Evolutionary conservation across 2,329 filamentous ascomycete species (phyloP), one percentile per base, ranked within the genome.

Genomic region (Pseudopyricularia cyperi): DNA sequence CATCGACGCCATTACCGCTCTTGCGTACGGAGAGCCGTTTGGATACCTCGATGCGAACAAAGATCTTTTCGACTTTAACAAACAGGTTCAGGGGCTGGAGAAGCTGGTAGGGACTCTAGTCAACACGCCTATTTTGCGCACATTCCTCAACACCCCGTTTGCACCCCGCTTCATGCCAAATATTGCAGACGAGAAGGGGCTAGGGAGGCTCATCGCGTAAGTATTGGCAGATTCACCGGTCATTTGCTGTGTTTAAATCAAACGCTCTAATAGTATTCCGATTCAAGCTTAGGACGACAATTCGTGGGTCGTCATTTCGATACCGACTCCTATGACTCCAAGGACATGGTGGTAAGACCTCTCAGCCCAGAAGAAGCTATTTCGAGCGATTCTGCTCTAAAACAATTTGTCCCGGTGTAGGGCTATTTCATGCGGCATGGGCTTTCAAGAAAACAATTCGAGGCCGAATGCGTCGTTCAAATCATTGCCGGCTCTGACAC

Each of bases 401-500:
- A 4, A 30, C 5, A 30, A 5, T 5, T 4, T 30, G 15, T 11
- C 12, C n/a, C 15, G 5, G 19, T 8, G 28, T 37, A 64, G 60
- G 62, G 59, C 2, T 62, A 62, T 0, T 67, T 64, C 48, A 61
- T 62, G 22, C 57, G 60, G 14, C 55, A 63, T 30, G 64, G 64
- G 2, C 55, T 66, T n/a, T 58, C 59, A 0, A 57, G 60, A 42
- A n/a, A 48, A 1, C 55, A 65, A 52, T 63, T 60, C 34, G 58
- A 63, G 28, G 58, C 57, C 1, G 64, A 67, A 52, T 53, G 53
- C 1, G 52, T 62, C 2, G 58, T 66, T 32, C 59, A 63, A 50
- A 62, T 61, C 52, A 50, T 52, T 30, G 62, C 55, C 46, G 63
- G 57, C 14, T 73, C 73, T 2, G 76, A 80, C 56, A 77, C 74